Conservation (phyloP, 305 asterid species). For the Plantago coronopus region DNA sequence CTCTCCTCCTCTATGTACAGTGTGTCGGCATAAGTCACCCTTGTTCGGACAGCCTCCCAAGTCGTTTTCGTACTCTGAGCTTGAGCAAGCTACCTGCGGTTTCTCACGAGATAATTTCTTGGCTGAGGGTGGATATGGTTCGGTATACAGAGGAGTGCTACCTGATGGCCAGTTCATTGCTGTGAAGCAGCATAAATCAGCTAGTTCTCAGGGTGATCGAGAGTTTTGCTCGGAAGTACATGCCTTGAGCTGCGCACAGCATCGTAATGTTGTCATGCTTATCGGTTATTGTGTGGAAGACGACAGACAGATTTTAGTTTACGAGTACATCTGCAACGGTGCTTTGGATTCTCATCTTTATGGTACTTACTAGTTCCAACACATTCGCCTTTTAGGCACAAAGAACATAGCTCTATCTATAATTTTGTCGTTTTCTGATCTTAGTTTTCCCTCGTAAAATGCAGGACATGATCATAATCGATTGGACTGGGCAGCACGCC, state of each 20-base stretch:
- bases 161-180: conserved; percentile 76
- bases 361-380: conserved; percentile 58
- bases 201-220: conserved; percentile 79
- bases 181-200: conserved; percentile 73
- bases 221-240: conserved; percentile 92
- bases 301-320: conserved; percentile 63
- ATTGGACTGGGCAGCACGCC: conserved; percentile 72
- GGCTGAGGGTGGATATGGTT: conserved; percentile 95
- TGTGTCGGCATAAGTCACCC: conserved; percentile 74
- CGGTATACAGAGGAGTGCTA: conserved; percentile 72
- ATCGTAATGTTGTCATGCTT: conserved; percentile 84
- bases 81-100: conserved; percentile 61
- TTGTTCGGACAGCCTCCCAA: conserved; percentile 67
- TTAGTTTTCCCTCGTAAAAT: conserved; percentile 6
- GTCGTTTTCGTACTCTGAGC: conserved; percentile 65
- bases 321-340: conserved; percentile 83
- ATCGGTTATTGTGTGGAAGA: conserved; percentile 87
- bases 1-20: conserved; percentile 84
- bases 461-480: conserved; percentile 45
- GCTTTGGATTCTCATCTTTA: conserved; percentile 83
- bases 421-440: conserved; percentile 3
- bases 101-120: conserved; percentile 67
- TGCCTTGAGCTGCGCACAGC: conserved; percentile 88
- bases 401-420: neutral
- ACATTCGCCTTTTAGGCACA: neutral